Base-by-base conservation (phyloP, 352 stramenopile species). In the Peronospora destructor region DNA sequence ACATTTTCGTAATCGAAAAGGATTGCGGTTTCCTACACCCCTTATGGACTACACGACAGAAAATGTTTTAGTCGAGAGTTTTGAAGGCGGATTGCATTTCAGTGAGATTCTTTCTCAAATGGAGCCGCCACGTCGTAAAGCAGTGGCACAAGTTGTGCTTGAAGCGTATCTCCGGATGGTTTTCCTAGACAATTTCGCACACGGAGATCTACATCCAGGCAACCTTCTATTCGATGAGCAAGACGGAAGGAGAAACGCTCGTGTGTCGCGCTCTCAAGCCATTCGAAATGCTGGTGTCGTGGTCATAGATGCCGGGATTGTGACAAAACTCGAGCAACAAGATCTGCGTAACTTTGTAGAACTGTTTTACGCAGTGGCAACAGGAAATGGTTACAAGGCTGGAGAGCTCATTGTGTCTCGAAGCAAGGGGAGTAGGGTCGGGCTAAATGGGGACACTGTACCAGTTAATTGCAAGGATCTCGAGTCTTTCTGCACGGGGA, bases 131-230 rank as follows among this genome's bases (percentile, higher is more conserved):
- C 64, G 72, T 11, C 73, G 75, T 19, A 85, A 87, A 49, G 71
- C 65, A 2, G 67, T 94, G 3, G 85, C 80, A 7, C 76, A 64
- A 1, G 70, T 94, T 14, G 80, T 91, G n/a, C 64, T 96, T 1
- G 79, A 94, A 56, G 69, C 82, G 7, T 96, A 93, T 54, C 58
- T 96, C 11, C 83, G 87, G 33, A 98, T 98, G 95, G 87, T 98
- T 0, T 97, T 98, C 40, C 66, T 96, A 7, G 86, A 98, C 61
- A 98, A 97, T 52, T 98, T 97, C 65, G 81, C 91, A 10, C 87
- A 97, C 45, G 84, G 84, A 30, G 89, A 97, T 60, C 56, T 97
- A n/a, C 91, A 97, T 57, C 87, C 87, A 37, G 91, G 91, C 29
- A 97, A 96, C 55, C 64, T 96, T 47, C 67, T 96, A 19, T 87